Base-by-base conservation (phyloP, 2,329 filamentous ascomycete genomes). In the Penicillium sp. region DNA sequence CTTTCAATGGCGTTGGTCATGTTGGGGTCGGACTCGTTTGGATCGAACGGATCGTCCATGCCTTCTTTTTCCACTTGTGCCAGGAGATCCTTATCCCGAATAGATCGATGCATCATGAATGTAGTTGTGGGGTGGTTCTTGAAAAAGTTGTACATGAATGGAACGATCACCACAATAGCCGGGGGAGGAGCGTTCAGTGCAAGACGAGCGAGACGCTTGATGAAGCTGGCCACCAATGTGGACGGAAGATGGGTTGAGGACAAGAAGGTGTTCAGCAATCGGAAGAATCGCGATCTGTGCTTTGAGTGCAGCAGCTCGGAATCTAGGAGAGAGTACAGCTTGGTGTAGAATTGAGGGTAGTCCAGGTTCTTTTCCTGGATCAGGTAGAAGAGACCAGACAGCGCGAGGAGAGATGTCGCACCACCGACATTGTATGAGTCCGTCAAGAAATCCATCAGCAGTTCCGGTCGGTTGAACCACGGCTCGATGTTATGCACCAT, bases 401-500 rank as follows among this genome's bases (percentile, higher is more conserved):
- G 81, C 2, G 95, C 92, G 20, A 97, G 82, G 5, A 99, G 81
- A 5, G 94, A 93, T 46, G 87, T 91, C 14, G 91, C 89, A 43
- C 94, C 94, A 50, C 93, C 92, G 8, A 87, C 79, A 66, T 97
- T 83, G 77, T 96, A 97, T 31, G 88, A 95, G 75, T 94, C 90
- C n/a, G 92, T 96, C 53, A 99, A 78, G 74, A 97, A 99, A 77
- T 99, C 94, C 81, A 96, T 92, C 34, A 99, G 82, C 39, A 96
- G 81, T 69, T 97, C 93, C 1, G 92, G 89, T 59, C 91, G 89
- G 46, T 81, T 83, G 74, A 97, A 96, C 89, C 91, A 96, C 0
- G 93, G 92, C 24, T 89, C 89, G 64, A 97, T 90, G 34, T 86
- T 86, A 40, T 84, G 84, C 2, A 90, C 86, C 76, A 95, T 88